phyloP scores from a whole-genome alignment of 345 rosid genomes.

The Populus ilicifolia region DNA sequence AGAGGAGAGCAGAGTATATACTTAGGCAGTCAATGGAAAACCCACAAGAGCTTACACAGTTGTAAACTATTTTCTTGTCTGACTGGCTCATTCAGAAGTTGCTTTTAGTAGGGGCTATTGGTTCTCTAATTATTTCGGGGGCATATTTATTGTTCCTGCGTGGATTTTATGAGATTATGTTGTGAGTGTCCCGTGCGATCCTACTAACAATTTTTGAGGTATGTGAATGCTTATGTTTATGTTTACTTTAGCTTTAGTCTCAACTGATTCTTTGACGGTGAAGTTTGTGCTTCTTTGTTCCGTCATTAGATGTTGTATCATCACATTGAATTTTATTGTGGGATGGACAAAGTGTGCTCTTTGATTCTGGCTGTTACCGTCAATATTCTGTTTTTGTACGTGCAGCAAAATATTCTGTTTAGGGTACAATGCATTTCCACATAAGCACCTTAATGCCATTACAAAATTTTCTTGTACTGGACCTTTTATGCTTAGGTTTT shows the following conservation, averaged over 20 bases:
- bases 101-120: constrained; percentile 16
- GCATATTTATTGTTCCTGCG: constrained; percentile 5
- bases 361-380: not conserved
- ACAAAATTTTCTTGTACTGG: not conserved
- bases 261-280: constrained; percentile 24
- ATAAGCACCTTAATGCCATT: not conserved
- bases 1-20: constrained; percentile 90
- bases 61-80: constrained; percentile 37
- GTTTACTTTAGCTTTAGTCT: constrained; percentile 17
- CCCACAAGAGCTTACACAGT: constrained; percentile 81
- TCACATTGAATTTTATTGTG: not conserved
- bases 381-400: not conserved
- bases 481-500: not conserved
- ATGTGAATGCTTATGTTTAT: constrained; percentile 22
- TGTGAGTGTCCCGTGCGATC: constrained; percentile 6
- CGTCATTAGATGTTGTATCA: constrained; percentile 16
- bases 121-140: not conserved
- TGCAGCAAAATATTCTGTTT: not conserved
- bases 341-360: constrained; percentile 12
- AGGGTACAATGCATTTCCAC: not conserved
- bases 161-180: constrained; percentile 13
- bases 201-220: constrained; percentile 32
- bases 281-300: constrained; percentile 9
- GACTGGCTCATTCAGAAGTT: constrained; percentile 19
- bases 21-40: constrained; percentile 82